Percentiles rank a stretch among this genome's conserved stretches.
Evolutionary conservation across 2,329 filamentous ascomycete species (phyloP).

Genomic region (Trichoderma koningii): DNA sequence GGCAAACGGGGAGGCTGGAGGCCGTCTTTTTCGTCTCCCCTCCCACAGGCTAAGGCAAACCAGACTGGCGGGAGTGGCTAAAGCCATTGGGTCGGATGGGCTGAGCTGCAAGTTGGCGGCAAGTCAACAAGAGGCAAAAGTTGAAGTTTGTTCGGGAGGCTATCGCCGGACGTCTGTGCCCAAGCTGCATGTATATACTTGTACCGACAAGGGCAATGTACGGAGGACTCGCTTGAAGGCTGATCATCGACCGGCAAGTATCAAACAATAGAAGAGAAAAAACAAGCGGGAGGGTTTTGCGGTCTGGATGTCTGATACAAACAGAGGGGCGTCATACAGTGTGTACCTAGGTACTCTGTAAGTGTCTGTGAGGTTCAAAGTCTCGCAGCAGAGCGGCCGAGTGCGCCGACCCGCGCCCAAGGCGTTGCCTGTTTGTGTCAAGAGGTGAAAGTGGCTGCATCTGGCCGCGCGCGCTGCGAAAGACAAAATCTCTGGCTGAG

Average conservation of each 20-base stretch:
- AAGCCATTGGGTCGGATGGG: conserved; percentile 2
- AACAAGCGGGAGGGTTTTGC: not conserved
- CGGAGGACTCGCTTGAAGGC: not conserved
- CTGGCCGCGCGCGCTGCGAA: not conserved
- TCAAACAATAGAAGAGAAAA: too few relatives aligned
- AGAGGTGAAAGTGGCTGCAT: conserved; percentile 23
- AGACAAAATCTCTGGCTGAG: too few relatives aligned
- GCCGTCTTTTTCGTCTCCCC: not conserved
- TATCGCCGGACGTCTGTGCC: not conserved
- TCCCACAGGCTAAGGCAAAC: not conserved
- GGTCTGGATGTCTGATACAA: not conserved
- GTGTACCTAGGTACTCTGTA: too few relatives aligned
- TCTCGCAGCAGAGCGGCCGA: conserved; percentile 8
- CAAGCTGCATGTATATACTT: not conserved
- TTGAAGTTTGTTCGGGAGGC: not conserved
- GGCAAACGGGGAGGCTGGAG: not conserved
- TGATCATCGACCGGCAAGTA: not conserved
- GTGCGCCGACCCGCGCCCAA: conserved; percentile 17
- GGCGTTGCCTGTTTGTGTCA: not conserved
- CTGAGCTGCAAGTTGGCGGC: conserved; percentile 2
- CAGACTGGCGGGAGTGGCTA: conserved; percentile 22
- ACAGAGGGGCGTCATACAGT: not conserved
- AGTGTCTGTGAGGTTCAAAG: too few relatives aligned
- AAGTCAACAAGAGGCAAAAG: not conserved
- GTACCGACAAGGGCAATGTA: not conserved